Base-by-base conservation (phyloP, 768 basidiomycete genomes). In the Albatrellus ellisii region DNA sequence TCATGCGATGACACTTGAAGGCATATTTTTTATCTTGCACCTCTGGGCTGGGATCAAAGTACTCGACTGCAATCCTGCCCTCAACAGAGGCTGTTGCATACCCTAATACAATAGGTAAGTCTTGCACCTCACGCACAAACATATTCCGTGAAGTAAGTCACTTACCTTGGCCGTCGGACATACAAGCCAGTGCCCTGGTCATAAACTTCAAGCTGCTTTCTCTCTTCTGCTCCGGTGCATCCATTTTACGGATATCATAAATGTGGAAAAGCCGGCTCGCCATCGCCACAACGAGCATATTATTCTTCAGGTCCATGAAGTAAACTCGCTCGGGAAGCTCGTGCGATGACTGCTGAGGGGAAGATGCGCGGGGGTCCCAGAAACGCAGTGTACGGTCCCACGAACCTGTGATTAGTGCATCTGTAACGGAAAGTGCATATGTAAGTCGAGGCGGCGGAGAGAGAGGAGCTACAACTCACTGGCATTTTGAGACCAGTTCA, bases 151-250 rank as follows among this genome's bases (percentile, higher is more conserved):
- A 1, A 32, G 6, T 5, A 1, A 2, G 14, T 14, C 2, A 5
- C 6, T 31, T 47, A 85, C 91, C 92, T 63, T 90, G 75, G 2
- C 92, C 91, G 57, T 88, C 85, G 2, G 74, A 69, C 92, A 98
- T 98, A 56, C 87, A 89, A 11, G 84, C 87, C 41, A 99, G 60
- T 36, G 80, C 81, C 44, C 90, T 66, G 29, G 92, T 97, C 84
- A 95, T 84, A 57, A 85, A 97, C 60, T 95, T 95, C 46, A 99
- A 61, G 50, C 87, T 90, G 57, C 87, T 90, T 63, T 97, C 95
- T 47, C 95, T 63, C 58, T 77, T 71, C 54, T 91, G 86, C 40
- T 74, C 68, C 0, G 86, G 81, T 40, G 68, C 62, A 42, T 69
- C 66, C 75, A 97, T 81, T 46, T 78, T 79, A 21, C 87, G 68